Conservation (phyloP, 1,284 basidiomycete genomes). For the Apiotrichum gracile region DNA sequence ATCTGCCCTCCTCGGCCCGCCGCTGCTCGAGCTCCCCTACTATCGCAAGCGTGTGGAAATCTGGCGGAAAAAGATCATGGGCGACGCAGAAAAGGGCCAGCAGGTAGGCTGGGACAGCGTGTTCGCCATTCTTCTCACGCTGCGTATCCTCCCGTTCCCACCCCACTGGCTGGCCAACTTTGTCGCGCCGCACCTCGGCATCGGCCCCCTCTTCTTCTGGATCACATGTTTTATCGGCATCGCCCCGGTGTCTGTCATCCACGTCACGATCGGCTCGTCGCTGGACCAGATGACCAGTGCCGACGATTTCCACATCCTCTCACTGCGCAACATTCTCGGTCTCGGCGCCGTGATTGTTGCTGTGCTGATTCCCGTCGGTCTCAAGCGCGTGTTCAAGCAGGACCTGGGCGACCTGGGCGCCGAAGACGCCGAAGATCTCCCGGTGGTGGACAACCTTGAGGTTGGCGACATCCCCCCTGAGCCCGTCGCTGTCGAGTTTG, state of each 20-base stretch:
- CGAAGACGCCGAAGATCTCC: constrained; percentile 18
- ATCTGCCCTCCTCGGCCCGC: constrained; percentile 81
- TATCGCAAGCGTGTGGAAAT: constrained; percentile 53
- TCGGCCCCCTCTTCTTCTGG: constrained; percentile 81
- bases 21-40: constrained; percentile 73
- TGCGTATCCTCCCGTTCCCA: constrained; percentile 78
- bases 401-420: constrained; percentile 43
- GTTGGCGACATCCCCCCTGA: constrained; percentile 12
- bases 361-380: constrained; percentile 81
- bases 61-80: constrained; percentile 48
- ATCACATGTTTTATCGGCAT: constrained; percentile 83
- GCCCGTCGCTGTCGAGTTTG: constrained; percentile 13
- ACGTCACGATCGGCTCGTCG: constrained; percentile 88
- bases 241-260: constrained; percentile 85
- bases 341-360: constrained; percentile 78
- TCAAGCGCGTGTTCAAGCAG: constrained; percentile 53
- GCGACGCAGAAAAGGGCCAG: constrained; percentile 41
- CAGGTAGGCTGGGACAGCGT: constrained; percentile 41
- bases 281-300: constrained; percentile 91
- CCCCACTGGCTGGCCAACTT: constrained; percentile 97
- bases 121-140: constrained; percentile 74
- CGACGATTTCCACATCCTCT: constrained; percentile 86
- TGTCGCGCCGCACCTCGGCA: constrained; percentile 87
- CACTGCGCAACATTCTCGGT: constrained; percentile 76
- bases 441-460: constrained; percentile 13